phyloP scores from a whole-genome alignment of 306 rosid genomes.

The Casuarina glauca region DNA sequence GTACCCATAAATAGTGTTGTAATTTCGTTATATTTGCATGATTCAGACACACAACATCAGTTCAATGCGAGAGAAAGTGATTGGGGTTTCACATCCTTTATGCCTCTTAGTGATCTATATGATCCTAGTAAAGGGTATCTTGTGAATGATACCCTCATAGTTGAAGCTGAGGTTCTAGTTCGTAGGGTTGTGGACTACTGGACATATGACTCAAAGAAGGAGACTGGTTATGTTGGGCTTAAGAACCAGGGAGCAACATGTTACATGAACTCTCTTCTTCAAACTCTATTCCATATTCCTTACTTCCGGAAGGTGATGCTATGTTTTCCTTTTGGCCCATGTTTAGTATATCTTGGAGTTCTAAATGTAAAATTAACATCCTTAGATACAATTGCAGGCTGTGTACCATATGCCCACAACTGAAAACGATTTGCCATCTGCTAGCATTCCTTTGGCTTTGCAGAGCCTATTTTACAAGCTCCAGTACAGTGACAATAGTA shows the following conservation, averaged over 20 bases:
- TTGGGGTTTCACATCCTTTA: slow-evolving; percentile 95
- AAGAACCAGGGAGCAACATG: slow-evolving; percentile 96
- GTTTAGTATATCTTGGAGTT: slow-evolving; percentile 24
- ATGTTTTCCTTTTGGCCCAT: slow-evolving; percentile 9
- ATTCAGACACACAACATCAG: slow-evolving; percentile 88
- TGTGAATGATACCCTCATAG: slow-evolving; percentile 61
- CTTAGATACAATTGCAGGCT: slow-evolving; percentile 62
- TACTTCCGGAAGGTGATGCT: slow-evolving; percentile 74
- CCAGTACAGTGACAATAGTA: slow-evolving; percentile 84
- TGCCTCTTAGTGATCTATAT: slow-evolving; percentile 83
- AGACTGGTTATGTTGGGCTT: slow-evolving; percentile 90
- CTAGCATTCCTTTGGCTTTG: slow-evolving; percentile 85
- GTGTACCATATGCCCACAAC: slow-evolving; percentile 96
- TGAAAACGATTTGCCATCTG: slow-evolving; percentile 87
- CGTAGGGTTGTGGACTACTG: slow-evolving; percentile 84
- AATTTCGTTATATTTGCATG: slow-evolving; percentile 28
- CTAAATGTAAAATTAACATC: slow-evolving; percentile 18
- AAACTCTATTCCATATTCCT: slow-evolving; percentile 83
- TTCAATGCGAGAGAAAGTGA: slow-evolving; percentile 92
- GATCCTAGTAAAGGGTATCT: slow-evolving; percentile 84
- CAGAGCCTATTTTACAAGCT: slow-evolving; percentile 90
- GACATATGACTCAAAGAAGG: slow-evolving; percentile 86
- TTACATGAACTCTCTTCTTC: slow-evolving; percentile 89
- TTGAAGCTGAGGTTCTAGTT: slow-evolving; percentile 89
- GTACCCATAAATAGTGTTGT: slow-evolving; percentile 19